A percentile compares a stretch with the other conserved stretches of the same genome.
phyloP scores from a whole-genome alignment of 2,329 filamentous ascomycete species.

The Parastagonospora avenae region DNA sequence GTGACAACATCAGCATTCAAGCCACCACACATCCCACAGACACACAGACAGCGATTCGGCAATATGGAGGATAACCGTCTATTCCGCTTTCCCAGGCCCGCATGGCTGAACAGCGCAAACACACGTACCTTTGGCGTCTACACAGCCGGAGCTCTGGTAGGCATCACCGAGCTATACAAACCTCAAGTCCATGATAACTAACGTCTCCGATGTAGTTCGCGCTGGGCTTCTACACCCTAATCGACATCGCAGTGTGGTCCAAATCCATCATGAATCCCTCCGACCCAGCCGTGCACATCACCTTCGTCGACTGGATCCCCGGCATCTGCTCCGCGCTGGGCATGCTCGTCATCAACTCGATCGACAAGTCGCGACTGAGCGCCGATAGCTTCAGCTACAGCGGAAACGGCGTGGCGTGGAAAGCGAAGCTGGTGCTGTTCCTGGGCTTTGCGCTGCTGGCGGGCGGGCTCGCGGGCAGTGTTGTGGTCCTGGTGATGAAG shows the following conservation, averaged over 20 bases:
- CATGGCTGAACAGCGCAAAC: conserved; percentile 69
- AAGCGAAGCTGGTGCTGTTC: conserved; percentile 70
- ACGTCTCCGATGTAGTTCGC: conserved; percentile 60
- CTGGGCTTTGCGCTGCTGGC: conserved; percentile 72
- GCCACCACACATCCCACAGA: conserved; percentile 1
- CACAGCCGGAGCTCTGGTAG: conserved; percentile 67
- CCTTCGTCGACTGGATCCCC: conserved; percentile 74
- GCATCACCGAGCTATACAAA: conserved; percentile 19
- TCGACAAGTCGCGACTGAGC: conserved; percentile 69
- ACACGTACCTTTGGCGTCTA: conserved; percentile 70
- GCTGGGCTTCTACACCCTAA: conserved; percentile 71
- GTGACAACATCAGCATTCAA: conserved; percentile 22
- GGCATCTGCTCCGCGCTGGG: conserved; percentile 71
- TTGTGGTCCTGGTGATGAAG: conserved; percentile 71
- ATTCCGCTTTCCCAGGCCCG: conserved; percentile 70
- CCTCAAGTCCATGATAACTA: conserved; percentile 6
- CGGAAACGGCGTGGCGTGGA: conserved; percentile 72
- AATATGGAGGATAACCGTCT: conserved; percentile 60
- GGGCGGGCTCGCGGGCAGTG: conserved; percentile 69
- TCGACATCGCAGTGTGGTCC: conserved; percentile 69
- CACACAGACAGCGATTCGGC: conserved; percentile 3
- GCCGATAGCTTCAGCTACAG: conserved; percentile 69
- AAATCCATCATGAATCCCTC: conserved; percentile 66
- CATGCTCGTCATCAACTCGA: conserved; percentile 75
- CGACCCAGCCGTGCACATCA: conserved; percentile 62